These are phyloP conservation scores for Globisporangium solare DNA, from an alignment of 352 stramenopile genomes.

Conservation along the genomic window DNA sequence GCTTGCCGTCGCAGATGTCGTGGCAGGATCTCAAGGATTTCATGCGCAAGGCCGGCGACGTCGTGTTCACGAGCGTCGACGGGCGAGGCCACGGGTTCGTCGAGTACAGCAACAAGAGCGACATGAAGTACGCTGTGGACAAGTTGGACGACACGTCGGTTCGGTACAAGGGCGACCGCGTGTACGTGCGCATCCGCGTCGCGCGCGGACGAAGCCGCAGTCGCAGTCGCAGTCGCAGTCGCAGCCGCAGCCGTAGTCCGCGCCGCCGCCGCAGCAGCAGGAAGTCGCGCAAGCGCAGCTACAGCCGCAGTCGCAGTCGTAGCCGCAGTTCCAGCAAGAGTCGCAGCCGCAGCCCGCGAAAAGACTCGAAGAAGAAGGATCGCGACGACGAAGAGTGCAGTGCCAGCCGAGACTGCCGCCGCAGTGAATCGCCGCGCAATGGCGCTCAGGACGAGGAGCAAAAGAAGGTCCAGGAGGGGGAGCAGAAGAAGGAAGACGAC, in stretches of 20 bases:
- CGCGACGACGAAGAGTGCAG: conserved; percentile 18
- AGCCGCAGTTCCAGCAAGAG: conserved; percentile 17
- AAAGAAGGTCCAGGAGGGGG: conserved; percentile 8
- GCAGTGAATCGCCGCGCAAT: conserved; percentile 5
- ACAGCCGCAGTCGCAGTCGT: conserved; percentile 22
- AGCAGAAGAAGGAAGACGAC: conserved; percentile 14
- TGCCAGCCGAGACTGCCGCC: conserved; percentile 3
- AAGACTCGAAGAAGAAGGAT: conserved; percentile 15
- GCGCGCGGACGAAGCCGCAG: conserved; percentile 25
- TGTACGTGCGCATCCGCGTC: conserved; percentile 47
- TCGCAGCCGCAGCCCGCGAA: conserved; percentile 17
- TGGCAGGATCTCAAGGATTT: conserved; percentile 75
- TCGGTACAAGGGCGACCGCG: conserved; percentile 38
- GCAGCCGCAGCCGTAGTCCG: conserved; percentile 26
- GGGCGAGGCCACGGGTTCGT: conserved; percentile 56
- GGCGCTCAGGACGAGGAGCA: conserved; percentile 9
- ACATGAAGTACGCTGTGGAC: conserved; percentile 64
- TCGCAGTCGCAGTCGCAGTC: conserved; percentile 32
- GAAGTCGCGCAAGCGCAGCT: conserved; percentile 23
- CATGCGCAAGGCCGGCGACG: conserved; percentile 58
- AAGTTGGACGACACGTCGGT: conserved; percentile 68
- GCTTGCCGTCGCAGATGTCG: conserved; percentile 47
- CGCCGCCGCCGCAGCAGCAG: conserved; percentile 17
- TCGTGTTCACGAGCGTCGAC: conserved; percentile 68
- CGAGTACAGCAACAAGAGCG: conserved; percentile 63